phyloP scores from a whole-genome alignment of 2,329 filamentous ascomycete genomes.

The Aulographum hederae region DNA sequence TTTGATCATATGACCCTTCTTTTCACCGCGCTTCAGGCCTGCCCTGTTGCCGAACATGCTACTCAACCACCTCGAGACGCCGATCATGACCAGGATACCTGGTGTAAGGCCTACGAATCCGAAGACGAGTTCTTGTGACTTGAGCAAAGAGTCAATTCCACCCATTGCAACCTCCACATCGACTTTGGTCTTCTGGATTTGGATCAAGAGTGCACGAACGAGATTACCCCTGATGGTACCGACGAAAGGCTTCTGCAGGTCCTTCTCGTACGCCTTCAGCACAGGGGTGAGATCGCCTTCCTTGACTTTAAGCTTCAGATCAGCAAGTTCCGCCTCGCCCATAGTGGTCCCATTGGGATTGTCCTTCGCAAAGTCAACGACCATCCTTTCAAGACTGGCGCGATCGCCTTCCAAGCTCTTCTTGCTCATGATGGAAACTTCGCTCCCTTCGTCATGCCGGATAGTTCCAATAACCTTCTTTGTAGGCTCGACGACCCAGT shows the following conservation, averaged over 20 bases:
- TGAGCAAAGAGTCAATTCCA: slow-evolving; percentile 84
- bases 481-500: slow-evolving; percentile 83
- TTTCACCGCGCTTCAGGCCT: slow-evolving; percentile 45
- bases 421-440: slow-evolving; percentile 92
- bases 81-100: slow-evolving; percentile 71
- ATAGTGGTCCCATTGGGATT: slow-evolving; percentile 49
- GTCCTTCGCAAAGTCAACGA: slow-evolving; percentile 83
- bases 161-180: slow-evolving; percentile 92
- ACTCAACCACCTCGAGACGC: slow-evolving; percentile 52
- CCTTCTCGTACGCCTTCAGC: slow-evolving; percentile 76
- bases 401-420: slow-evolving; percentile 80
- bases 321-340: slow-evolving; percentile 49
- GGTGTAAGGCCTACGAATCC: slow-evolving; percentile 87
- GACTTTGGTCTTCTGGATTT: slow-evolving; percentile 97
- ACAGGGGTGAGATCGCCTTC: slow-evolving; percentile 91
- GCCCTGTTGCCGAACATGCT: slow-evolving; percentile 51
- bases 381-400: slow-evolving; percentile 90
- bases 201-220: slow-evolving; percentile 77
- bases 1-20: slow-evolving; percentile 53
- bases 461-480: slow-evolving; percentile 80
- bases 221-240: slow-evolving; percentile 76
- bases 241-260: slow-evolving; percentile 62
- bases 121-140: slow-evolving; percentile 93
- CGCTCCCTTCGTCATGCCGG: slow-evolving; percentile 76
- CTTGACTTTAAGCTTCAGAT: slow-evolving; percentile 62